Evolutionary conservation across 1,139 yeast genomes (phyloP), one percentile per base, ranked within the genome.

Genomic region (Nakaseomyces sp.): DNA sequence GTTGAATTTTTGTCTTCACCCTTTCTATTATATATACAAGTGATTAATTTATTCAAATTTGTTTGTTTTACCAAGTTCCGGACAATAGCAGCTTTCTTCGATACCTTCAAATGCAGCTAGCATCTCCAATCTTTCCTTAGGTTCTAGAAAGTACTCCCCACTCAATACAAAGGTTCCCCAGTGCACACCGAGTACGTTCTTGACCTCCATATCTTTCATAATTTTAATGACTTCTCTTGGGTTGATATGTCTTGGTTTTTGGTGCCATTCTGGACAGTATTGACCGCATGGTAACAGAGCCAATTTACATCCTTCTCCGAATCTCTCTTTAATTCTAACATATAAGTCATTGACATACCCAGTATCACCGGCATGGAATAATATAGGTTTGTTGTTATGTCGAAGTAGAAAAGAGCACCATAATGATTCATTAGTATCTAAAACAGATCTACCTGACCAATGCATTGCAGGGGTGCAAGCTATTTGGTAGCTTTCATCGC

Each of bases 381-480:
- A 67, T 1, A 87, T 60, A 0, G 95, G 84, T 53, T 76, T 70
- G 0, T 79, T 81, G 52, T 84, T 74, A 46, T 77, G 74, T 43
- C 77, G 68, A 9, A 89, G 61, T 49, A 89, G 60, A 57, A 81
- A 89, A 0, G 96, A 86, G 53, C 95, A 84, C 97, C 97, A 89
- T 41, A 89, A 66, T 0, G 95, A 77, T 28, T 70, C 68, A 62
- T 89, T 89, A 1, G 94, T 76, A 60, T 89, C 97, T 22, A 80
- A 59, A 24, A 89, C 64, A 40, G 76, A 74, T 37, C 96, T 65
- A 0, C 96, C 97, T 1, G 95, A 84, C 97, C 97, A 89, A 64
- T 89, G 97, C 96, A 89, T 89, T 0, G 96, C 87, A 0, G 97
- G 97, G 0, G 93, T 76, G 63, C 96, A 86, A 1, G 86, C 88